Conservation (phyloP, 768 basidiomycete species). For the Leccinum obscurum region DNA sequence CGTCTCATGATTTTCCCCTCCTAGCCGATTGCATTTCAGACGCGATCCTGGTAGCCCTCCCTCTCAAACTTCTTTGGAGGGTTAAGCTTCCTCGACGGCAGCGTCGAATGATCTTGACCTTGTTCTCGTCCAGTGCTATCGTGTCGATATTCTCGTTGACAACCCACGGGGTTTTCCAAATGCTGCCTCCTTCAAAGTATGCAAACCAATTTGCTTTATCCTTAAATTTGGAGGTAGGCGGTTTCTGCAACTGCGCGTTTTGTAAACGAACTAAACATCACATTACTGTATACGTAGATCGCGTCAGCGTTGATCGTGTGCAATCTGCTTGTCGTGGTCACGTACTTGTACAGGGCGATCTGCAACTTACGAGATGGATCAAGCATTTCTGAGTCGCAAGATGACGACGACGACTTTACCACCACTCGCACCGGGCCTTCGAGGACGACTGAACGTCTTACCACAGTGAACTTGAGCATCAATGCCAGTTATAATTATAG, state of each 20-base stretch:
- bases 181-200: background rate
- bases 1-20: background rate
- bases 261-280: background rate
- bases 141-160: slow-evolving; percentile 5
- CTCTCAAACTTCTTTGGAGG: slow-evolving; percentile 13
- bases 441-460: background rate
- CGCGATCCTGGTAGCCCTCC: background rate
- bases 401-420: slow-evolving; percentile 18
- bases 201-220: background rate
- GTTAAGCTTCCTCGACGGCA: slow-evolving; percentile 15
- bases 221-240: background rate
- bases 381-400: background rate
- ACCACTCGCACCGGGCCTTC: background rate
- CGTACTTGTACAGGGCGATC: slow-evolving; percentile 12
- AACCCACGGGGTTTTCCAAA: background rate
- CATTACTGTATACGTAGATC: background rate
- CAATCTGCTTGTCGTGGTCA: slow-evolving; percentile 17
- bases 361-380: background rate
- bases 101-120: slow-evolving; percentile 19
- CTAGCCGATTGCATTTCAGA: background rate
- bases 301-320: slow-evolving; percentile 10
- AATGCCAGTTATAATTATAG: background rate
- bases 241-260: background rate
- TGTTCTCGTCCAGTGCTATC: slow-evolving; percentile 14
- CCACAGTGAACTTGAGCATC: slow-evolving; percentile 12